These are phyloP conservation scores for Echites panduratus DNA, from an alignment of 257 asterid species.

Conservation along the genomic window DNA sequence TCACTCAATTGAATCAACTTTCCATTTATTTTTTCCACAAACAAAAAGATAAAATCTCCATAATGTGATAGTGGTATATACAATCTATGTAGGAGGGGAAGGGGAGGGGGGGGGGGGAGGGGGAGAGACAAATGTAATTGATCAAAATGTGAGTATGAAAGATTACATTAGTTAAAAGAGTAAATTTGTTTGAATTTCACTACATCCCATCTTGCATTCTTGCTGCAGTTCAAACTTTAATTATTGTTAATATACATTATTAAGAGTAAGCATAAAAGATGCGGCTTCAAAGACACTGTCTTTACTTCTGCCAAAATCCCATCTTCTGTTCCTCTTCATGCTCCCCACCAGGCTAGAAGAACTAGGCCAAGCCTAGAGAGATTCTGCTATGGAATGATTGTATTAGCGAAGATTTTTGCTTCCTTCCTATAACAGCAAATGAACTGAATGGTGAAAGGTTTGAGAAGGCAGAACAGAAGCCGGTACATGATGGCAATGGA, in stretches of 20 bases:
- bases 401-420: neutral
- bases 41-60: no score
- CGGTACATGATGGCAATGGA: neutral
- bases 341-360: neutral
- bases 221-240: neutral
- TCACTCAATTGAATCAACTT: no score
- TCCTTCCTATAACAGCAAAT: neutral
- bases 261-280: neutral
- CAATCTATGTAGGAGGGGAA: no score
- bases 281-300: neutral
- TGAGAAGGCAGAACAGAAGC: neutral
- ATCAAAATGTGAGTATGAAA: no score
- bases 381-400: neutral
- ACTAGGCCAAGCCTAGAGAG: neutral
- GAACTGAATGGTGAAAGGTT: neutral
- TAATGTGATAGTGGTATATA: no score
- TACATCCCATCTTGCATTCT: neutral
- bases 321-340: neutral
- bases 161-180: neutral
- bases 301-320: neutral
- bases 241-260: neutral
- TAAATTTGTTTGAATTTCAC: neutral
- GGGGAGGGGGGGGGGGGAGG: no score
- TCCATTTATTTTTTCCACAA: no score
- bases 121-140: no score